Base-by-base conservation (phyloP, 306 rosid genomes). In the Hippophae tibetana region DNA sequence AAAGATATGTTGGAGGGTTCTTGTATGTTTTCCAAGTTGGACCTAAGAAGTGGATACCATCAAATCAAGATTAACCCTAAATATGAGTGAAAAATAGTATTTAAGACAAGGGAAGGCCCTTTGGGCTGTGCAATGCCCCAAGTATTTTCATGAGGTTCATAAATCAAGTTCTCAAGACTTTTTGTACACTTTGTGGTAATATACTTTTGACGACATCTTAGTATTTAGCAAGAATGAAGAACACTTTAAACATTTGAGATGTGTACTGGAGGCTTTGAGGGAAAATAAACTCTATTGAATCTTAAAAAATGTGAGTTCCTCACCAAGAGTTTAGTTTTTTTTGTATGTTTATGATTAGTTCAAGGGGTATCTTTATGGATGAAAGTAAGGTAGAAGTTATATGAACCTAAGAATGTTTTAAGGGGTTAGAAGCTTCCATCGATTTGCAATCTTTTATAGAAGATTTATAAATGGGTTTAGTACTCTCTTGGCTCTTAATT, bases 1-100 rank as follows among this genome's bases (percentile, higher is more conserved):
- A 60, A 64, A 41, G 46, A 64, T 10, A 23, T 65, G 8, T 14
- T 46, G 0, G 61, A 65, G 6, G 56, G 69, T 41, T 25, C 61
- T 65, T 26, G 3, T 1, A 3, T 55, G 5, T 65, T 55, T 43
- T 26, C 46, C 2, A 54, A 54, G 11, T 0, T 64, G 1, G 69
- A 64, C 14, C 18, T 55, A 1, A 27, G 52, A 9, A 54, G 55
- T 10, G 43, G 64, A 2, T 60, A 60, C 5, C 53, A 60, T 11
- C 54, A 60, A 60, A 46, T 60, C 3, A 5, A 38, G 9, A 26
- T 64, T 1, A 12, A 40, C 6, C 44, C 13, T 0, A 31, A 44
- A 3, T 52, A 54, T 6, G 69, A 64, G 9, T 54, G 54, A 13
- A 64, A 46, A 1, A 64, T 54, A 6, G 0, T 47, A 0, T 64